These are phyloP conservation scores for Plasmodium billcollinsi DNA, from an alignment of 169 alveolate genomes.

Conservation along the genomic window DNA sequence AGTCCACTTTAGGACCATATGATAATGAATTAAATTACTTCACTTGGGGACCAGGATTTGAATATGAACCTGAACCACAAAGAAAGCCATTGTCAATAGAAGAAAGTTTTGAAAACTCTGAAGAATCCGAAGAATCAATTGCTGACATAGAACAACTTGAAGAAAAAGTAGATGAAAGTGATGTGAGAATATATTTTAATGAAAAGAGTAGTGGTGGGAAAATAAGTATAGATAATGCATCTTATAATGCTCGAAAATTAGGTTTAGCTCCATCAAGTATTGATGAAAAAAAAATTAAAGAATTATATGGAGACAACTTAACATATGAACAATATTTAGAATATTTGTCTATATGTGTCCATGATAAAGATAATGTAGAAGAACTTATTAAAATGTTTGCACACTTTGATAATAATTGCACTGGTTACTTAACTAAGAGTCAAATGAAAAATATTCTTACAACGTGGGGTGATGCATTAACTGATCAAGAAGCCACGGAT, in stretches of 20 bases:
- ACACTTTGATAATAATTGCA: slow-evolving; percentile 78
- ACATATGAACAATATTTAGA: slow-evolving; percentile 80
- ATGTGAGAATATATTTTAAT: slow-evolving; percentile 76
- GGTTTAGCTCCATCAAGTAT: slow-evolving; percentile 85
- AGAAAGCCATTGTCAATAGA: slow-evolving; percentile 29
- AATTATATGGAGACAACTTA: slow-evolving; percentile 77
- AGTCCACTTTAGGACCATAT: slow-evolving; percentile 81
- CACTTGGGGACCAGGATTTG: slow-evolving; percentile 87
- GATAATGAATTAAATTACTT: slow-evolving; percentile 81
- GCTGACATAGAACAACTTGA: slow-evolving; percentile 78
- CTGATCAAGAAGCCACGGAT: slow-evolving; percentile 77
- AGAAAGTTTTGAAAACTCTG: slow-evolving; percentile 63
- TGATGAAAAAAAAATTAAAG: slow-evolving; percentile 76
- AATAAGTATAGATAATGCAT: slow-evolving; percentile 45
- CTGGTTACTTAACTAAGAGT: slow-evolving; percentile 76
- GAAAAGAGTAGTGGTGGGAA: slow-evolving; percentile 77
- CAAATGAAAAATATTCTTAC: slow-evolving; percentile 82
- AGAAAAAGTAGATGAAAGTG: slow-evolving; percentile 81
- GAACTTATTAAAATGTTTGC: slow-evolving; percentile 80
- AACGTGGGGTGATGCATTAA: slow-evolving; percentile 85
- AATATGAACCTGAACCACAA: slow-evolving; percentile 83
- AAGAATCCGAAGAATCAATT: slow-evolving; percentile 75
- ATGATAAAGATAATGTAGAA: slow-evolving; percentile 82
- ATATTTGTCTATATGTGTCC: slow-evolving; percentile 78
- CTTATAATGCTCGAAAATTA: slow-evolving; percentile 68